phyloP scores from a whole-genome alignment of 106 monocot species.

The Cymbidium sinense region DNA sequence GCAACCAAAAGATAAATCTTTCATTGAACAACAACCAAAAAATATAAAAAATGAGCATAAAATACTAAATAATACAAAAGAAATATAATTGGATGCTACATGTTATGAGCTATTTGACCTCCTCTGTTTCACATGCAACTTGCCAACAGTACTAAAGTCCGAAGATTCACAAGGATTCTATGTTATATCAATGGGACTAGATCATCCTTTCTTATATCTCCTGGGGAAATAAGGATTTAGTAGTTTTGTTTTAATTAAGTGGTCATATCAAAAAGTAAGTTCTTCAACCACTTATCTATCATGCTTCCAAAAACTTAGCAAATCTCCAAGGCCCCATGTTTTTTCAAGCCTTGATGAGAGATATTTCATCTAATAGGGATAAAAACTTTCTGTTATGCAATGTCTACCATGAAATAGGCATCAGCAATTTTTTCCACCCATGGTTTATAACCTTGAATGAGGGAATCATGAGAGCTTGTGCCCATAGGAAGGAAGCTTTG shows the following conservation, averaged over 20 bases:
- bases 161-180: no score
- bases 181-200: not conserved
- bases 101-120: not conserved
- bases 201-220: not conserved
- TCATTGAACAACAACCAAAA: not conserved
- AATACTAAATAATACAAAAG: not conserved
- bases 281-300: not conserved
- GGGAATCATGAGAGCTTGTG: not conserved
- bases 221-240: not conserved
- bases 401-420: not conserved
- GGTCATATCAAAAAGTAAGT: not conserved
- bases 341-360: not conserved
- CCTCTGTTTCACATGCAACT: not conserved
- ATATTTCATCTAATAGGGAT: not conserved
- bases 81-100: not conserved
- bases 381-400: not conserved
- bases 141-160: no score
- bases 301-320: not conserved
- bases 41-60: not conserved
- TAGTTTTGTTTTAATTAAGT: not conserved
- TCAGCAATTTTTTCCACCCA: not conserved
- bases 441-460: not conserved
- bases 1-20: no score
- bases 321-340: not conserved
- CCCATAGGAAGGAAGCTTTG: not conserved